phyloP scores from a whole-genome alignment of 2,329 filamentous ascomycete species.

The Passalora sequoiae region DNA sequence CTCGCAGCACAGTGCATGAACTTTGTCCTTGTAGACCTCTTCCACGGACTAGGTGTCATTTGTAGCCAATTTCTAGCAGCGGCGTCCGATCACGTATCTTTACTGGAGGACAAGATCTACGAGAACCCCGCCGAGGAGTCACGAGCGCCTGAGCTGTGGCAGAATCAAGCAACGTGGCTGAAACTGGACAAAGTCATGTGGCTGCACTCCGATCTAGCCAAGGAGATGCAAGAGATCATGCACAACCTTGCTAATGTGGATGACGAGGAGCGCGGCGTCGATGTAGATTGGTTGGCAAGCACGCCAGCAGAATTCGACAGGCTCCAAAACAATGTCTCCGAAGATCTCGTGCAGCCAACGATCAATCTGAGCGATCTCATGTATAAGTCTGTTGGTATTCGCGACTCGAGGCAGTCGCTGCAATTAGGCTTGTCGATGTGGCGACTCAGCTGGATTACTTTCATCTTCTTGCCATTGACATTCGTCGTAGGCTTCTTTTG shows the following conservation, averaged over 20 bases:
- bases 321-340: conserved; percentile 44
- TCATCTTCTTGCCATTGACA: conserved; percentile 64
- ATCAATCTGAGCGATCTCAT: conserved; percentile 47
- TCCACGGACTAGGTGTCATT: conserved; percentile 42
- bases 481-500: conserved; percentile 48
- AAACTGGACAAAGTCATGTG: conserved; percentile 50
- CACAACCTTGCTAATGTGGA: conserved; percentile 35
- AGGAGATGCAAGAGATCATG: conserved; percentile 43
- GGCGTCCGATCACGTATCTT: conserved; percentile 46
- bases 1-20: conserved; percentile 48
- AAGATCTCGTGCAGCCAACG: conserved; percentile 49
- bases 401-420: conserved; percentile 47
- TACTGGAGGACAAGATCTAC: conserved; percentile 50
- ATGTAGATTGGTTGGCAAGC: conserved; percentile 39
- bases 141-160: conserved; percentile 50
- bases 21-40: conserved; percentile 47
- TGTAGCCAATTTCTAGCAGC: conserved; percentile 46
- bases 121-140: conserved; percentile 51
- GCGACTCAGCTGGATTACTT: conserved; percentile 63
- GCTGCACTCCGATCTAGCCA: conserved; percentile 45
- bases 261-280: conserved; percentile 27
- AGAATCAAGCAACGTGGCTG: conserved; percentile 48
- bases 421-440: conserved; percentile 48
- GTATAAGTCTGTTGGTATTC: conserved; percentile 51
- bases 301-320: conserved; percentile 42